Evolutionary conservation across 768 basidiomycete genomes (phyloP), one percentile per base, ranked within the genome.

Genomic region (Hericium rajendrae): DNA sequence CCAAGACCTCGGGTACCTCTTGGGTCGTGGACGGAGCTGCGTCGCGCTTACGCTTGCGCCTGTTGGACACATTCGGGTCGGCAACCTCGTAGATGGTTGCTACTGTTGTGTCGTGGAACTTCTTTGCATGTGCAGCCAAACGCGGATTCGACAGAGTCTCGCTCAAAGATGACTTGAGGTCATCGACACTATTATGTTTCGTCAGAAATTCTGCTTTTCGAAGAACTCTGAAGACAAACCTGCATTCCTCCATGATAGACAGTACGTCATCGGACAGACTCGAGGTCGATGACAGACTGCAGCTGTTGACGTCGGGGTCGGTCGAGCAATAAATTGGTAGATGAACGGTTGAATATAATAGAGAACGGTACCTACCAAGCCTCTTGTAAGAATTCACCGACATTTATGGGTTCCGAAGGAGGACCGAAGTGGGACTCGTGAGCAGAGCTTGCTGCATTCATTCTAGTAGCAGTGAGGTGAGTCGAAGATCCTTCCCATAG

Each of bases 41-140:
- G 28, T 69, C 53, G 67, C 68, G 64, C 60, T 72, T 71, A 57
- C 70, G 68, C 56, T 75, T 77, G 57, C 72, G 72, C 56, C 71
- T 71, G 59, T 67, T 59, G 0, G 67, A 57, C 2, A 66, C 60
- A 37, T 20, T 58, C 49, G 20, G 39, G 22, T 75, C 74, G 5
- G 71, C 70, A 6, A 68, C 69, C 38, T 69, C 70, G 50, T 73
- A 65, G 3, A 74, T 66, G 16, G 68, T 60, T 37, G 68, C 68
- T 2, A 85, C 68, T 16, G 72, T 69, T 13, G 73, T 69, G 26
- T 84, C 77, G 63, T 87, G 84, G 18, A 72, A 73, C 59, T 72
- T 78, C 54, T 72, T 68, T 51, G 88, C 72, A 65, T 86, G 73
- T 3, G 78, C 80, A 60, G 81, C 82, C 43, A 86, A 70, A 16